Percentiles rank a stretch among this genome's conserved stretches.
Conservation (phyloP, 306 rosid genomes). For the Hylodesmum podocarpum region DNA sequence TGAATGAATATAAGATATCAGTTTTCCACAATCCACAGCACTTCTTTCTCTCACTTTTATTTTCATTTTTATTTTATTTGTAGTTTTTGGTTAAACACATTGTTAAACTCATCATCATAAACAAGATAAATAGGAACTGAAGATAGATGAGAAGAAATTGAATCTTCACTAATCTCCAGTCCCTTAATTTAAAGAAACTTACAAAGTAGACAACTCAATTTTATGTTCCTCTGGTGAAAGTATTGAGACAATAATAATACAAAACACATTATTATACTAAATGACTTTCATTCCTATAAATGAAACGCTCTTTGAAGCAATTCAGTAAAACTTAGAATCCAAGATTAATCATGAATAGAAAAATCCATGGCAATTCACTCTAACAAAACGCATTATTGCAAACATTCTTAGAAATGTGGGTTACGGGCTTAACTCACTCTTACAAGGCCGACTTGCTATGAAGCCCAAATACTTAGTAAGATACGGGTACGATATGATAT, state of each 20-base stretch:
- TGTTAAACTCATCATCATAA: not conserved
- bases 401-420: too few relatives aligned
- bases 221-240: not conserved
- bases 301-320: not conserved
- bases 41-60: not conserved
- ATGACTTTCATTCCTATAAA: not conserved
- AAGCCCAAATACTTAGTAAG: too few relatives aligned
- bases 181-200: not conserved
- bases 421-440: too few relatives aligned
- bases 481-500: too few relatives aligned
- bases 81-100: not conserved
- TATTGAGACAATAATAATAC: not conserved
- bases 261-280: not conserved
- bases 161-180: not conserved
- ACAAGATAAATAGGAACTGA: not conserved
- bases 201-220: not conserved
- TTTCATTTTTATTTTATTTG: not conserved
- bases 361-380: not conserved
- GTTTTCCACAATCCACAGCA: not conserved
- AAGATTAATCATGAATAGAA: not conserved
- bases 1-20: not conserved
- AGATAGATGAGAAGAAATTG: conserved; percentile 12
- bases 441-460: too few relatives aligned
- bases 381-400: not conserved
- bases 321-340: not conserved